Evolutionary conservation across 2,329 filamentous ascomycete genomes (phyloP).

Genomic region (Lasiodiplodia citricola): DNA sequence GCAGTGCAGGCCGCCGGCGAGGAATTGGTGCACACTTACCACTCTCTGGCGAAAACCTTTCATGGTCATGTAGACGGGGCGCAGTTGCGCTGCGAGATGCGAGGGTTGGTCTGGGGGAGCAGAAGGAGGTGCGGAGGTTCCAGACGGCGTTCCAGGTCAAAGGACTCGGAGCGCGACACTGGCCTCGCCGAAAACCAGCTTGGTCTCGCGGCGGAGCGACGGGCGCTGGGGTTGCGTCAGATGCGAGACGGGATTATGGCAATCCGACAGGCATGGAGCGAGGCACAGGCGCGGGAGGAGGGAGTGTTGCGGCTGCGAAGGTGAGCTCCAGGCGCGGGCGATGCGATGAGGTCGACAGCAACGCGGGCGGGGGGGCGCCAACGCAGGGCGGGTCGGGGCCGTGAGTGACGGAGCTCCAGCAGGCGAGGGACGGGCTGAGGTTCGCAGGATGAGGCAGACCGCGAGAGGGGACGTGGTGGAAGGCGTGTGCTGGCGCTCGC

Average conservation of each 20-base stretch:
- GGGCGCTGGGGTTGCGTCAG: slow-evolving; percentile 14
- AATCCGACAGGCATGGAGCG: slow-evolving; percentile 22
- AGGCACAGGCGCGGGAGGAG: slow-evolving; percentile 2
- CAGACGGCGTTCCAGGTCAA: slow-evolving; percentile 24
- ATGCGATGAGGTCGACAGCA: slow-evolving; percentile 21
- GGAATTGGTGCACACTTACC: slow-evolving; percentile 64
- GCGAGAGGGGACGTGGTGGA: slow-evolving; percentile 21
- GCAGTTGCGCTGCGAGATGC: slow-evolving; percentile 30
- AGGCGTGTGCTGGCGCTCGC: slow-evolving; percentile 20
- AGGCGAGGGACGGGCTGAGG: slow-evolving; percentile 5
- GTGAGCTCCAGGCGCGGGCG: slow-evolving; percentile 8
- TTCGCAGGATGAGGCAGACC: slow-evolving; percentile 15
- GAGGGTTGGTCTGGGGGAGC: slow-evolving; percentile 27
- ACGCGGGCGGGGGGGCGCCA: slow-evolving; percentile 17
- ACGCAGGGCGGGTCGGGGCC: slow-evolving; percentile 19
- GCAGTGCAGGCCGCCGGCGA: slow-evolving; percentile 25
- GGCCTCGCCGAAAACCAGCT: slow-evolving; percentile 20
- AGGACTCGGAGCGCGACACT: slow-evolving; percentile 26
- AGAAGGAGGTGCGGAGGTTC: slow-evolving; percentile 24
- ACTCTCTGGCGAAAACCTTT: slow-evolving; percentile 98
- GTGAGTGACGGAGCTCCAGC: slow-evolving; percentile 18
- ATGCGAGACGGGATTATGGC: slow-evolving; percentile 4
- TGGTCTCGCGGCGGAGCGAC: slow-evolving; percentile 9
- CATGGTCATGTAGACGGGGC: slow-evolving; percentile 67
- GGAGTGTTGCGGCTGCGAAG: slow-evolving; percentile 7